phyloP scores from a whole-genome alignment of 2,329 filamentous ascomycete genomes.

The Dichotomopilus funicola region DNA sequence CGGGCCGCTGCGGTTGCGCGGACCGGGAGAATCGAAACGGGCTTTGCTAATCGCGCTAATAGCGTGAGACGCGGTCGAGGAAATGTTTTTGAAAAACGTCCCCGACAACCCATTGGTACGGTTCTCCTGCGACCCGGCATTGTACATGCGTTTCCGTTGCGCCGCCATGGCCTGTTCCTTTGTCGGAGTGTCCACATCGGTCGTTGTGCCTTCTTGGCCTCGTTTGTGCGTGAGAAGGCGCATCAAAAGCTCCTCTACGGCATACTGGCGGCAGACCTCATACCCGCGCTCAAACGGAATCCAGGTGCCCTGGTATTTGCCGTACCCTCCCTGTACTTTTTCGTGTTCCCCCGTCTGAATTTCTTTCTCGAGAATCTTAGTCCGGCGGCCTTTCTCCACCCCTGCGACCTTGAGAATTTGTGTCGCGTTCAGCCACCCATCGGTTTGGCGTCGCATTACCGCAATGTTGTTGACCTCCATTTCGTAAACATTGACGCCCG shows the following conservation, averaged over 20 bases:
- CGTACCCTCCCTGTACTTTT: slow-evolving; percentile 96
- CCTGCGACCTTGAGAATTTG: slow-evolving; percentile 97
- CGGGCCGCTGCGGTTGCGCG: slow-evolving; percentile 55
- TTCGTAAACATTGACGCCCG: slow-evolving; percentile 93
- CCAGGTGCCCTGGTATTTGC: slow-evolving; percentile 99
- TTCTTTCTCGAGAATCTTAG: slow-evolving; percentile 96
- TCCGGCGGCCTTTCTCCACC: slow-evolving; percentile 95
- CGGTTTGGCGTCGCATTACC: slow-evolving; percentile 90
- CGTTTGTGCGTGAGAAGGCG: slow-evolving; percentile 77
- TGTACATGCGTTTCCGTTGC: slow-evolving; percentile 87
- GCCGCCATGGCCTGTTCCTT: slow-evolving; percentile 99
- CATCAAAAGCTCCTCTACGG: slow-evolving; percentile 68
- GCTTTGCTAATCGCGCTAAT: slow-evolving; percentile 97
- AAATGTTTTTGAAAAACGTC: slow-evolving; percentile 97
- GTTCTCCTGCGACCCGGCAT: slow-evolving; percentile 57
- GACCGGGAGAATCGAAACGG: slow-evolving; percentile 79
- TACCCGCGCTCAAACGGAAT: slow-evolving; percentile 88
- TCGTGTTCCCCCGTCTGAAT: slow-evolving; percentile 95
- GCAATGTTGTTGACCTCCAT: slow-evolving; percentile 93
- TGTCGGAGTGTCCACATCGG: slow-evolving; percentile 84
- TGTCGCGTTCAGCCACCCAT: slow-evolving; percentile 96
- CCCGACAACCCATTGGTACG: slow-evolving; percentile 63
- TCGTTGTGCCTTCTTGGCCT: slow-evolving; percentile 67
- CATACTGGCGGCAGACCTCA: slow-evolving; percentile 79
- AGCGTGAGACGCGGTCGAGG: slow-evolving; percentile 82